These are phyloP conservation scores for Lipomyces sp. DNA, from an alignment of 805 yeast species.

Conservation along the genomic window DNA sequence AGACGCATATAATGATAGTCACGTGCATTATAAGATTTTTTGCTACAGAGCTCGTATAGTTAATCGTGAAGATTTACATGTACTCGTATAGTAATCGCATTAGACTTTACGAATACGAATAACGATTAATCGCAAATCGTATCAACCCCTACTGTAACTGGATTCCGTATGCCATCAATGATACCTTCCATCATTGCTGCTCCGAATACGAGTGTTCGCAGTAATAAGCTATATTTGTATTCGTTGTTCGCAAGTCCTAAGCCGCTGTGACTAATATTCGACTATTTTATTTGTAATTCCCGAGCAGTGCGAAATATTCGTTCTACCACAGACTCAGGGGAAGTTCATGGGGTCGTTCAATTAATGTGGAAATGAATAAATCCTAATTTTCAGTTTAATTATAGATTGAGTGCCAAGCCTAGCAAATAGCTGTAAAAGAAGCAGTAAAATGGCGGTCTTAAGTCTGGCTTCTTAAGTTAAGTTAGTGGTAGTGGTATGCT, in stretches of 20 bases:
- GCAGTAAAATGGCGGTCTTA: too few relatives aligned
- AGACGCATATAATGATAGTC: background rate
- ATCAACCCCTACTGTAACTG: background rate
- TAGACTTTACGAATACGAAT: conserved; percentile 7
- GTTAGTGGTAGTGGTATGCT: too few relatives aligned
- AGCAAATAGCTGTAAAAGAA: too few relatives aligned
- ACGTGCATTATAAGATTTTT: background rate
- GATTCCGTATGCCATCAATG: too few relatives aligned
- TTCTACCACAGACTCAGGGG: too few relatives aligned
- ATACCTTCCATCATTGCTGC: background rate
- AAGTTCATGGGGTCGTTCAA: too few relatives aligned
- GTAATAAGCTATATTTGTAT: background rate
- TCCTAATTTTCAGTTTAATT: too few relatives aligned
- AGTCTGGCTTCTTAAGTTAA: too few relatives aligned
- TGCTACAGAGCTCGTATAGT: background rate
- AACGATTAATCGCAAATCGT: conserved; percentile 5
- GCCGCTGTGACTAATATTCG: background rate
- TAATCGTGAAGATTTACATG: background rate
- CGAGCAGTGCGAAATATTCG: conserved; percentile 1
- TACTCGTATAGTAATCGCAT: conserved; percentile 6
- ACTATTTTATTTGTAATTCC: background rate
- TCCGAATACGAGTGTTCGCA: background rate
- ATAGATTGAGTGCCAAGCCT: too few relatives aligned
- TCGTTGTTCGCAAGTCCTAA: background rate
- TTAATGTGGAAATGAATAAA: too few relatives aligned